A percentile compares a stretch with the other conserved stretches of the same genome.
Conservation (phyloP, 805 yeast species). For the Barnettozyma salicaria region DNA sequence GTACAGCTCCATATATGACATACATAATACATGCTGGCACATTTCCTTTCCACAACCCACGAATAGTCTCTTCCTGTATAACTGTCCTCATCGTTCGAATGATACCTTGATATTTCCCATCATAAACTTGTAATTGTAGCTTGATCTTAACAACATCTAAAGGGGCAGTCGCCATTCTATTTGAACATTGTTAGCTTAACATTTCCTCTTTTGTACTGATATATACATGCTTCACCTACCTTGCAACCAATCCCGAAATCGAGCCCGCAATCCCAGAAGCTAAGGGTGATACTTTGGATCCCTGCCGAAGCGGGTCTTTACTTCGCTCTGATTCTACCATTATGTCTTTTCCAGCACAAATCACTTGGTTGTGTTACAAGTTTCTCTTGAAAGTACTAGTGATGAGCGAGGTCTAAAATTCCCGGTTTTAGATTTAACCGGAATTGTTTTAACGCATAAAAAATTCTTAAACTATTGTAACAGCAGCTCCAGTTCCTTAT, state of each 20-base stretch:
- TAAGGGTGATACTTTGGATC: conserved; percentile 35
- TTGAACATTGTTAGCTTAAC: neutral
- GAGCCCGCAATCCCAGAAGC: conserved; percentile 42
- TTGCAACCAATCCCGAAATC: conserved; percentile 38
- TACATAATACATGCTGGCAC: conserved; percentile 88
- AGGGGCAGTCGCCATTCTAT: conserved; percentile 64
- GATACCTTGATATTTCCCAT: conserved; percentile 32
- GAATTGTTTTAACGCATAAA: no score
- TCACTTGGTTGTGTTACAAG: no score
- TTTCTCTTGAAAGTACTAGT: no score
- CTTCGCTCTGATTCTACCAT: conserved; percentile 5
- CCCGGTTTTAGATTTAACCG: no score
- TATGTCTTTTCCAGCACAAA: no score
- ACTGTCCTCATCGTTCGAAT: conserved; percentile 37
- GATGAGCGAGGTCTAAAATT: no score
- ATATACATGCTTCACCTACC: conserved; percentile 16
- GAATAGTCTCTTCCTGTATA: conserved; percentile 56
- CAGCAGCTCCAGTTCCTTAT: neutral
- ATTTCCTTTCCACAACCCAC: conserved; percentile 94
- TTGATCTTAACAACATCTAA: conserved; percentile 74
- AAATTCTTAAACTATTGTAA: no score
- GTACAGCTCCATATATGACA: conserved; percentile 76
- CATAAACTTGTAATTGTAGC: conserved; percentile 49
- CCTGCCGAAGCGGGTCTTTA: conserved; percentile 39
- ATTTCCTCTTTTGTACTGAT: conserved; percentile 3